Evolutionary conservation across 1,284 basidiomycete species (phyloP).

Genomic region (Ceratobasidium sp.): DNA sequence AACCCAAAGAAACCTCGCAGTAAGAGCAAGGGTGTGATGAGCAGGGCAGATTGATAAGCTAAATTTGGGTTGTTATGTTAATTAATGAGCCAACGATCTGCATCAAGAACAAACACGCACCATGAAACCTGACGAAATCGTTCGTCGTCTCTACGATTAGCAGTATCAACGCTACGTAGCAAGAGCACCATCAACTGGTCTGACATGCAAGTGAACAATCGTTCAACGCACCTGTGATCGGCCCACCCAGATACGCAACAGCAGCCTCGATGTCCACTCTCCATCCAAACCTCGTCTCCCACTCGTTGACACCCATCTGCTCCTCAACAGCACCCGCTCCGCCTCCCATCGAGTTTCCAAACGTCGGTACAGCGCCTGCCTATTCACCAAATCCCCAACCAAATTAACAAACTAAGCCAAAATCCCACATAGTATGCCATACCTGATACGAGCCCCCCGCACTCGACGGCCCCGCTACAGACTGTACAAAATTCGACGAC

Average conservation of each 20-base stretch:
- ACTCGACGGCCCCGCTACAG: slow-evolving; percentile 42
- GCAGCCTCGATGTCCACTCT: slow-evolving; percentile 80
- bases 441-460: slow-evolving; percentile 72
- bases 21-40: slow-evolving; percentile 75
- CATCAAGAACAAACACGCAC: slow-evolving; percentile 60
- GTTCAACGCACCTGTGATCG: slow-evolving; percentile 73
- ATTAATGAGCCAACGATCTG: too few relatives aligned
- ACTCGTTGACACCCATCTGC: slow-evolving; percentile 70
- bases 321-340: slow-evolving; percentile 60
- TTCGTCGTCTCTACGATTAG: slow-evolving; percentile 84
- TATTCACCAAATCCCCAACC: not conserved
- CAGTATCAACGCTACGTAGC: slow-evolving; percentile 70
- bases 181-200: not conserved
- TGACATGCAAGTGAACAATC: not conserved
- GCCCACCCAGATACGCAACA: slow-evolving; percentile 78
- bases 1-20: slow-evolving; percentile 72
- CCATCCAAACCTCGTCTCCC: slow-evolving; percentile 79
- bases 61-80: not conserved
- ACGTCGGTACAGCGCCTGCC: slow-evolving; percentile 73
- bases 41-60: slow-evolving; percentile 86
- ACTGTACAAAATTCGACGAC: slow-evolving; percentile 52
- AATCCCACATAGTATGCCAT: not conserved
- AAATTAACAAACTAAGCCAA: not conserved
- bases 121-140: slow-evolving; percentile 85
- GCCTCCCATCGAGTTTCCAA: slow-evolving; percentile 64